phyloP scores from a whole-genome alignment of 495 filamentous ascomycete genomes.

The Paragyromitra xinjiangensis region DNA sequence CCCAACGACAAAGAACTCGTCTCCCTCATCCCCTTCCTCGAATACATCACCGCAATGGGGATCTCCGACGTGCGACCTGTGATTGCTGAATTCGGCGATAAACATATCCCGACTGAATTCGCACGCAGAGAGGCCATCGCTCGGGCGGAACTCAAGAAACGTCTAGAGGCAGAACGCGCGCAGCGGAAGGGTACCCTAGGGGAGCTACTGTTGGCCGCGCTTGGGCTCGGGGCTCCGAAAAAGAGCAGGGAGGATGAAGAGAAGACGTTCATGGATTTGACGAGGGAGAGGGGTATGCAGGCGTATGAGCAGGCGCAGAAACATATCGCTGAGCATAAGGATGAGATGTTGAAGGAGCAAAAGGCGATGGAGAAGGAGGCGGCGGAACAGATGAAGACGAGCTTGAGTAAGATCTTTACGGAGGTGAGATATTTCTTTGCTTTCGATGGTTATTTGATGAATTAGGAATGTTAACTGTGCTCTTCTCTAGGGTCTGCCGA shows the following conservation, averaged over 20 bases:
- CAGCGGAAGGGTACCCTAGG: conserved; percentile 65
- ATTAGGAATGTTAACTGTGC: not conserved
- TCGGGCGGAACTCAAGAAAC: conserved; percentile 78
- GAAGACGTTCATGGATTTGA: conserved; percentile 92
- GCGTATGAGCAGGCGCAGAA: conserved; percentile 87
- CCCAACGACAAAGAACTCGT: conserved; percentile 84
- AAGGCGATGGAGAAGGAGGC: conserved; percentile 82
- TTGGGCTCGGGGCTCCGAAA: conserved; percentile 75
- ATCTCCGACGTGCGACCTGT: conserved; percentile 83
- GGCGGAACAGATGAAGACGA: conserved; percentile 89
- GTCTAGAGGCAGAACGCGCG: conserved; percentile 74
- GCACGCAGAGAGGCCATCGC: conserved; percentile 84
- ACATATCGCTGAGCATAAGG: conserved; percentile 88
- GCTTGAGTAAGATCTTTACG: conserved; percentile 70
- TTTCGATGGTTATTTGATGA: not conserved
- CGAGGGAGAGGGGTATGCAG: conserved; percentile 87
- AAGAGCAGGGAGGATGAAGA: conserved; percentile 71
- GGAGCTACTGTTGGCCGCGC: conserved; percentile 69
- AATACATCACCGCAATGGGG: conserved; percentile 94
- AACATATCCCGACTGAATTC: conserved; percentile 86
- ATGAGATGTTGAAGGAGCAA: conserved; percentile 93
- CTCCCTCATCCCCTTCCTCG: conserved; percentile 89
- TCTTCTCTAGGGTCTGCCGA: conserved; percentile 51
- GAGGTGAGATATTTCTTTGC: conserved; percentile 48
- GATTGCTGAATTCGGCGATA: conserved; percentile 86